Percentiles rank a stretch among this genome's conserved stretches.
Conservation (phyloP, 208 protist genomes). For the Trypanosoma scelopori region DNA sequence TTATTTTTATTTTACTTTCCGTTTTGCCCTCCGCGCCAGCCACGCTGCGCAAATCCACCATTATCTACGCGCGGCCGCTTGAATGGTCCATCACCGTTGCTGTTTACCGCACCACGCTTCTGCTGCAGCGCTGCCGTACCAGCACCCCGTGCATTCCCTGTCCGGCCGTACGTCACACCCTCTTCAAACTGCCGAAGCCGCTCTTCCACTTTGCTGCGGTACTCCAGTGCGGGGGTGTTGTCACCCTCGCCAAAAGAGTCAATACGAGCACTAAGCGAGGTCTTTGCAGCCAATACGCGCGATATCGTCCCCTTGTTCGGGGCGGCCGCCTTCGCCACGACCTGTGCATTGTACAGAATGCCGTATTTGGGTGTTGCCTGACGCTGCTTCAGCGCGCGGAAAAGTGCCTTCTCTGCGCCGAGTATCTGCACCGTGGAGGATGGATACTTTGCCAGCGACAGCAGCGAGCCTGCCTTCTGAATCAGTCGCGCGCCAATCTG, state of each 20-base stretch:
- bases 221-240: slow-evolving; percentile 84
- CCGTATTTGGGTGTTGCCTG: slow-evolving; percentile 99
- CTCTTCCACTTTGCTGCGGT: slow-evolving; percentile 89
- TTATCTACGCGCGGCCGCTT: slow-evolving; percentile 42
- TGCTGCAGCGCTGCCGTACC: slow-evolving; percentile 53
- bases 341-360: slow-evolving; percentile 98
- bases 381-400: slow-evolving; percentile 97
- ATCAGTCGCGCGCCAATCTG: slow-evolving; percentile 98
- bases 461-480: slow-evolving; percentile 97
- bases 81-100: slow-evolving; percentile 32
- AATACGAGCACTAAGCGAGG: slow-evolving; percentile 96
- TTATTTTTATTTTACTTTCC: slow-evolving; percentile 1
- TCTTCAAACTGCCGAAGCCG: slow-evolving; percentile 91
- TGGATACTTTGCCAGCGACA: slow-evolving; percentile 98
- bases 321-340: slow-evolving; percentile 94
- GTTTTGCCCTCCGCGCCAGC: slow-evolving; percentile 11
- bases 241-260: slow-evolving; percentile 97
- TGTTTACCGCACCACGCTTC: slow-evolving; percentile 42
- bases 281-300: slow-evolving; percentile 97
- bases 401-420: slow-evolving; percentile 99
- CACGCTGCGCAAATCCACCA: slow-evolving; percentile 57
- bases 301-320: slow-evolving; percentile 96
- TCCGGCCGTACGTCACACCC: slow-evolving; percentile 84
- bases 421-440: slow-evolving; percentile 99
- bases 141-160: slow-evolving; percentile 81